Evolutionary conservation across 2,329 filamentous ascomycete species (phyloP), one percentile per base, ranked within the genome.

Genomic region (Trichophyton schoenleinii): DNA sequence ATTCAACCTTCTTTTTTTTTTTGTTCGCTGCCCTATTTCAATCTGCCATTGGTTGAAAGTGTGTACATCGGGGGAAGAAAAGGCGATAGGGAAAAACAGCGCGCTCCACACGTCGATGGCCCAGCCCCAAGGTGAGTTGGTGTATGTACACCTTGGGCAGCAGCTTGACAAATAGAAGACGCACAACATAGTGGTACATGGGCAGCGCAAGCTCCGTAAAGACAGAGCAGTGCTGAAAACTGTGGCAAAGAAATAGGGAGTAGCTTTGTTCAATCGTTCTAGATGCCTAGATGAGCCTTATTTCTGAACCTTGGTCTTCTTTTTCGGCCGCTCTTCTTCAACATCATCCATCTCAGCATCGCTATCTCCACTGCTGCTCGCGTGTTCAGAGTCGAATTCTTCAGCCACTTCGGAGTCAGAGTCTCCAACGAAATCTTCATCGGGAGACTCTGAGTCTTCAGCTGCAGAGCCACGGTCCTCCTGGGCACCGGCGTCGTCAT

Each of bases 401-500:
- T 99, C 94, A 0, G 92, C 94, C 1, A 96, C 91, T 67, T 99
- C 94, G 60, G 88, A 95, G 66, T 99, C 94, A 13, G 87, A 91
- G 64, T 95, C 90, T 4, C 88, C 89, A 68, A 88, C 83, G 80
- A 99, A 99, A 77, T 99, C 94, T 73, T 99, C 94, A 68, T 99
- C 94, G 7, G 91, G 85, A 63, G 88, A 92, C 78, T 97, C 92
- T 71, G 92, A 88, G 69, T 99, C 94, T 74, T 99, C 94, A 71
- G 97, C 94, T 2, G 92, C 94, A 31, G 88, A 94, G 65, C 94
- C 92, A 62, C 91, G 86, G 73, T 94, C 89, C 1, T 86, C 83
- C 66, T 83, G 82, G 63, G 75, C 82, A 31, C 80, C 84, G 6
- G 86, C 87, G 48, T 88, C 87, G 65, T 91, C 88, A 63, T 95